Evolutionary conservation across 306 rosid genomes (phyloP), one percentile per base, ranked within the genome.

Genomic region (Ormosia semicastrata): DNA sequence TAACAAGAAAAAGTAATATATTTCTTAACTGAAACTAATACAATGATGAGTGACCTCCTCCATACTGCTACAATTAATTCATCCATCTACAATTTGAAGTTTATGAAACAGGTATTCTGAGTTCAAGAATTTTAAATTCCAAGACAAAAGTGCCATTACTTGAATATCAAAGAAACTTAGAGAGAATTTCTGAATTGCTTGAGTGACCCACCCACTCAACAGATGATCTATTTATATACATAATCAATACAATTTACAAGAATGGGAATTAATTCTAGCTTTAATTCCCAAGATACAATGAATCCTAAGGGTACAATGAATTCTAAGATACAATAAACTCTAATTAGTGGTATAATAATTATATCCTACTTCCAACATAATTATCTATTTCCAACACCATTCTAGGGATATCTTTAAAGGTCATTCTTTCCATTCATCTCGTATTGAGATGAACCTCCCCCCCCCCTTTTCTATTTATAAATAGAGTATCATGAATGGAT

Each of bases 21-120:
- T 62, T 69, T 80, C 47, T 68, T 41, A 69, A 67, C 50, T 60
- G 49, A 73, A 80, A 62, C 69, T 41, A 69, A 77, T 33, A 24
- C 50, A 59, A 60, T 10, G 59, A 63, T 75, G 34, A 70, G 72
- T 24, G 71, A 63, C 71, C 32, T 76, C 68, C 84, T 74, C 60
- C 79, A 63, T 63, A 68, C 8, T 7, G 15, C 53, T 54, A 44
- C 57, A 66, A 77, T 36, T 12, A 63, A 44, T 29, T 71, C 40
- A 73, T 81, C 33, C 53, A 64, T 66, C 69, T 15, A 76, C 33
- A 72, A 39, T 50, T 58, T 52, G 53, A 68, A 76, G 43, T 54
- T n/a, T 39, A 59, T 52, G 50, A 84, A 54, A 73, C 13, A 3
- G 14, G 14, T 41, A 63, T 43, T 59, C 37, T n/a, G 30, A 71